Base-by-base conservation (phyloP, 768 basidiomycete genomes). In the Boletus insuetus region DNA sequence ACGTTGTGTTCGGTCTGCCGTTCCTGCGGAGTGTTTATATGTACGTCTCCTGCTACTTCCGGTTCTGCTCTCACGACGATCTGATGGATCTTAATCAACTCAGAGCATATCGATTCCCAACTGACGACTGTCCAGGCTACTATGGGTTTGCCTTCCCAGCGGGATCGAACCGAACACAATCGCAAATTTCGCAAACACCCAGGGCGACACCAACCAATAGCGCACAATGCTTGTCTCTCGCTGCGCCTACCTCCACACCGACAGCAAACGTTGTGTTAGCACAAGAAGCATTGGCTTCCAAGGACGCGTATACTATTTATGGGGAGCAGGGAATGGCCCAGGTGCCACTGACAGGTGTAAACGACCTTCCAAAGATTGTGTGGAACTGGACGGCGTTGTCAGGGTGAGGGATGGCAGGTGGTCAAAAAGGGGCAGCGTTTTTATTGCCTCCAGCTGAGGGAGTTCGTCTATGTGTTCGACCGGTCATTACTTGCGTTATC, bases 81-180 rank as follows among this genome's bases (percentile, higher is more conserved):
- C 40, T 47, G 32, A 61, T 19, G 34, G 32, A 46, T 38, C 24
- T 9, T 24, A 24, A 17, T 26, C 7, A 16, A 35, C 4, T 3
- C 31, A 70, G 69, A 4, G 71, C 69, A 14, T 72, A 70, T 51
- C 69, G 70, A 29, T 72, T 70, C 50, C 69, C 66, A 7, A 70
- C 64, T 4, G 67, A 43, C 4, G 34, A 47, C 32, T 72, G 69
- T 43, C 69, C 69, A 4, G 69, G 61, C 7, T 69, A 69, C 41
- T 70, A 72, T 14, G 69, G 69, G 31, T 70, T 70, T 29, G 69
- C 70, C 6, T 70, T 72, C 37, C 67, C 61, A 2, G 47, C 61
- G 3, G 66, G 66, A 0, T 54, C 70, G 0, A 70, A 69, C 32
- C 59, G 69, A 37, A 69, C 69, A 13, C 57, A 53, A 3, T 32